Evolutionary conservation across 2,329 filamentous ascomycete genomes (phyloP), one percentile per base, ranked within the genome.

Genomic region (Aureobasidium subglaciale): DNA sequence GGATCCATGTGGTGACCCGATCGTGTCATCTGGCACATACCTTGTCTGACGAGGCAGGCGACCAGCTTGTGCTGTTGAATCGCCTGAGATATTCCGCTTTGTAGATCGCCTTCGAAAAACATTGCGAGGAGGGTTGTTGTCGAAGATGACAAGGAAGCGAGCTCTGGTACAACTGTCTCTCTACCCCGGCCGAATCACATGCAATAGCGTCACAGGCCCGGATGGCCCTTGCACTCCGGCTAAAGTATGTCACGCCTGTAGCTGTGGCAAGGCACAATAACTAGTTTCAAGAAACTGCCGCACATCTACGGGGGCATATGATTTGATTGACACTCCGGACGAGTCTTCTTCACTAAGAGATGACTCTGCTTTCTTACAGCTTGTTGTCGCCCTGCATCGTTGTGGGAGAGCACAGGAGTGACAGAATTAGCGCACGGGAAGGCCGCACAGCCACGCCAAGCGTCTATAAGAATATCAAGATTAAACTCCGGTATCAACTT

Each of bases 91-190:
- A 96, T 95, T 57, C 89, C 91, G 64, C 86, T 85, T 64, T 95
- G 87, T 18, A 96, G 72, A 59, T 83, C 84, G 16, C 90, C 91
- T 58, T 84, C 66, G 68, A 90, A 91, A 71, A 96, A 96, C 85
- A 95, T 91, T 38, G 59, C 60, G 22, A 30, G 9, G n/a, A 35
- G 41, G n/a, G 24, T 54, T n/a, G 20, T 43, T 27, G 9, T 16
- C 10, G 7, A 27, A 22, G 3, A 11, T 9, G 24, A 24, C 5
- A 54, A 42, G 35, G 25, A 34, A 18, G 16, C 22, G 20, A 18
- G 13, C 45, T n/a, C 32, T 20, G 13, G 22, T 25, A 37, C 45
- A 45, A 32, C 10, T 45, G 32, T 38, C 18, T 6, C 8, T 15
- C 24, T 29, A 38, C 46, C 46, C 34, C 32, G 20, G n/a, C 5